A percentile compares a stretch with the other conserved stretches of the same genome.
phyloP scores from a whole-genome alignment of 768 basidiomycete genomes.

The Xanthoconium purpureum region DNA sequence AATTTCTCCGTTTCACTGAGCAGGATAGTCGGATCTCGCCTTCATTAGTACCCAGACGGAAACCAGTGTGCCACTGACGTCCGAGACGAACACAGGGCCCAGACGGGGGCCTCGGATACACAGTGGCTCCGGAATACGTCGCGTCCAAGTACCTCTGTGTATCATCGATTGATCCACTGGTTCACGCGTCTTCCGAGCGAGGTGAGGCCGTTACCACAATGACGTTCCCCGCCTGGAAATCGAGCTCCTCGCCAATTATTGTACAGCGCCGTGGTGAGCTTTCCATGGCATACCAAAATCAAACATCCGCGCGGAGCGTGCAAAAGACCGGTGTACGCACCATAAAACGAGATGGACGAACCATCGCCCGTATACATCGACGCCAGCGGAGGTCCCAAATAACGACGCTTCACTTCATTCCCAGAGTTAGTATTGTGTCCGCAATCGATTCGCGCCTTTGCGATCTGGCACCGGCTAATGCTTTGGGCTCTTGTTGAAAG shows the following conservation, averaged over 20 bases:
- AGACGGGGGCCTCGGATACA: slow-evolving; percentile 53
- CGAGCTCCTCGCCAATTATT: slow-evolving; percentile 89
- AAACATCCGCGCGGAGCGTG: slow-evolving; percentile 43
- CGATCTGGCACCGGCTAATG: no score
- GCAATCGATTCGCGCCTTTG: no score
- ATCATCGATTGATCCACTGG: slow-evolving; percentile 85
- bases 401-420: no score
- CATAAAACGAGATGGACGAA: not conserved
- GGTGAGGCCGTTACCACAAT: slow-evolving; percentile 93
- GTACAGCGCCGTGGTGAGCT: slow-evolving; percentile 35
- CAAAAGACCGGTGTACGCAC: not conserved
- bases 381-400: no score
- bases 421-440: no score
- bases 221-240: slow-evolving; percentile 92
- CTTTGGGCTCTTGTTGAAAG: no score
- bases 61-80: no score
- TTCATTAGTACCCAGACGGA: no score
- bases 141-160: slow-evolving; percentile 64
- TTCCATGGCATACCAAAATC: slow-evolving; percentile 47
- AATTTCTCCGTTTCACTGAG: no score
- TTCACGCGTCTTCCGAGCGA: slow-evolving; percentile 84
- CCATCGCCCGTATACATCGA: not conserved
- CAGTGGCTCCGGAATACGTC: slow-evolving; percentile 89
- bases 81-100: not conserved
- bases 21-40: no score